Conservation (phyloP, 2,329 filamentous ascomycete species). For the Claviceps citrina region DNA sequence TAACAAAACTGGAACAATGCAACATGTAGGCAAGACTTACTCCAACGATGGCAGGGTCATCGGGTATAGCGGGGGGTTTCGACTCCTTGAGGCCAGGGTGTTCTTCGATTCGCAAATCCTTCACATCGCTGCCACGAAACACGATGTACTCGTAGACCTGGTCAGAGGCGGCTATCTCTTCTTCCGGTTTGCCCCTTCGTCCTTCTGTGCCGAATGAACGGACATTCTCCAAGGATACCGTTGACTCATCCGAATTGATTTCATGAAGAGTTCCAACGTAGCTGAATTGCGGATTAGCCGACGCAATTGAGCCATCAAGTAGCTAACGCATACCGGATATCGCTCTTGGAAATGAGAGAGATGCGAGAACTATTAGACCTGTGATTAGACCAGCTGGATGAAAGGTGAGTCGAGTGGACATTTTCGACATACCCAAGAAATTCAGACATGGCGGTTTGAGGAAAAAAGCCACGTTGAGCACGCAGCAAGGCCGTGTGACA, state of each 20-base stretch:
- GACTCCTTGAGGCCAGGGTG: constrained; percentile 59
- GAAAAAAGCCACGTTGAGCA: constrained; percentile 25
- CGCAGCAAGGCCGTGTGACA: constrained; percentile 17
- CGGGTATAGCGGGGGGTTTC: constrained; percentile 63
- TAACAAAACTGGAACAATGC: constrained; percentile 2
- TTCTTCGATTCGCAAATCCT: constrained; percentile 89
- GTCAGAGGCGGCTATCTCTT: constrained; percentile 71
- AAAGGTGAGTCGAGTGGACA: too few species aligned
- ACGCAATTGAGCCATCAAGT: constrained; percentile 2
- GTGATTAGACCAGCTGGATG: background rate
- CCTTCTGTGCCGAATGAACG: constrained; percentile 89
- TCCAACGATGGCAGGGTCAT: constrained; percentile 91
- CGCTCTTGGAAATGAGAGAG: constrained; percentile 91
- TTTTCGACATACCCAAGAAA: constrained; percentile 38
- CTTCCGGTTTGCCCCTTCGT: constrained; percentile 58
- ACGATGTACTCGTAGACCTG: constrained; percentile 97
- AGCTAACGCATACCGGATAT: constrained; percentile 61
- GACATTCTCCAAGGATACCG: constrained; percentile 93
- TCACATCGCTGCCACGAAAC: constrained; percentile 95
- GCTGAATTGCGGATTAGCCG: constrained; percentile 35
- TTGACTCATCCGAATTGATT: constrained; percentile 94
- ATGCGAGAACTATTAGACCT: constrained; percentile 57
- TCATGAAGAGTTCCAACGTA: constrained; percentile 93
- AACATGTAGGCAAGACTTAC: constrained; percentile 47
- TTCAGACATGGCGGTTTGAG: constrained; percentile 35